A percentile compares a stretch with the other conserved stretches of the same genome.
Conservation (phyloP, 2,329 filamentous ascomycete species). For the Pestalotiopsis sp. region DNA sequence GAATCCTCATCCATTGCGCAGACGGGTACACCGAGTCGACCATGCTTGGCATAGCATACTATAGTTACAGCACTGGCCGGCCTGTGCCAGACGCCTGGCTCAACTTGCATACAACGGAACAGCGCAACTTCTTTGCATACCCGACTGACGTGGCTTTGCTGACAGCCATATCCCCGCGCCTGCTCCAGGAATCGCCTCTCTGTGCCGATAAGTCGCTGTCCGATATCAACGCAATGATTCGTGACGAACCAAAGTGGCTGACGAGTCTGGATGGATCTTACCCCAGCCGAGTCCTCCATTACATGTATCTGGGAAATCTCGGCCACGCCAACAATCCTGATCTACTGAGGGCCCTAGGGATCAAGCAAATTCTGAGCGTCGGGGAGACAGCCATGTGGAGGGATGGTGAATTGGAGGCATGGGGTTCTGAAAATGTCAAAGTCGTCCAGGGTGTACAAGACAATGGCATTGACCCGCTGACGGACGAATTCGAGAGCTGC, state of each 20-base stretch:
- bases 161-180: constrained; percentile 71
- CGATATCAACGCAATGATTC: constrained; percentile 53
- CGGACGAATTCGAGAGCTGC: constrained; percentile 80
- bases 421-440: constrained; percentile 78
- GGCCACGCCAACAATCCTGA: constrained; percentile 92
- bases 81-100: constrained; percentile 87
- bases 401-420: constrained; percentile 66
- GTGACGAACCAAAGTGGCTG: constrained; percentile 76
- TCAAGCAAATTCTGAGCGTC: constrained; percentile 85
- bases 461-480: constrained; percentile 92
- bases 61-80: constrained; percentile 84
- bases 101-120: constrained; percentile 74
- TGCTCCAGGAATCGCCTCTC: constrained; percentile 70
- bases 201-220: constrained; percentile 47
- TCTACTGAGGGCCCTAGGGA: constrained; percentile 76
- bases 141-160: constrained; percentile 84
- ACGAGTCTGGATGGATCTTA: constrained; percentile 83
- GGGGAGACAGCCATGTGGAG: constrained; percentile 86
- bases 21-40: constrained; percentile 97
- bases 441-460: constrained; percentile 87
- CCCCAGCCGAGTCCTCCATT: constrained; percentile 83
- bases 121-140: constrained; percentile 95
- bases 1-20: constrained; percentile 86
- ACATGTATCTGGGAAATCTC: constrained; percentile 95
- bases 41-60: constrained; percentile 85